These are phyloP conservation scores for Colletotrichum higginsianum DNA, from an alignment of 2,329 filamentous ascomycete species.

Conservation along the genomic window DNA sequence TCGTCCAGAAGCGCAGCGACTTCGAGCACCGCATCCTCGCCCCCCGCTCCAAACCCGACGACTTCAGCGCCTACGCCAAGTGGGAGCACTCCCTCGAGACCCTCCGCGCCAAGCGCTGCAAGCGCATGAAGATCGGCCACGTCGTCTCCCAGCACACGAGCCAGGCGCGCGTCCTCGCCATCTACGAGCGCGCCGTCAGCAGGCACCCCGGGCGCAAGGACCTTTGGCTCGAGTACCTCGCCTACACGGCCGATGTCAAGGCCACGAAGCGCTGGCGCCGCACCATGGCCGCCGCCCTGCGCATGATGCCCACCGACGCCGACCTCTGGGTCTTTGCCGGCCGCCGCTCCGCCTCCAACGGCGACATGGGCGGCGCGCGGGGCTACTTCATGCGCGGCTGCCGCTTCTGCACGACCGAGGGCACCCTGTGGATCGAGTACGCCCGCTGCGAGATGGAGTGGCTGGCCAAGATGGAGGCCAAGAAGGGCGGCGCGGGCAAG, in stretches of 20 bases:
- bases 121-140: constrained; percentile 81
- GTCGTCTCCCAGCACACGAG: constrained; percentile 77
- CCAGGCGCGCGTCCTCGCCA: constrained; percentile 87
- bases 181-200: constrained; percentile 88
- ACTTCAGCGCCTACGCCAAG: constrained; percentile 87
- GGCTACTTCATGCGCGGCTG: constrained; percentile 91
- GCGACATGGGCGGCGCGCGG: constrained; percentile 89
- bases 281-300: constrained; percentile 77
- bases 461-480: constrained; percentile 83
- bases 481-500: constrained; percentile 73
- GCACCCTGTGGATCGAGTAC: constrained; percentile 89
- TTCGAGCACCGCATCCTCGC: constrained; percentile 94
- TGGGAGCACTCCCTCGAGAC: constrained; percentile 80
- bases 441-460: constrained; percentile 94
- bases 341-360: constrained; percentile 81
- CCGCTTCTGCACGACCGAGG: constrained; percentile 86
- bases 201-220: constrained; percentile 86
- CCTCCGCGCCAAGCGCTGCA: constrained; percentile 86
- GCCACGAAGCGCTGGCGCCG: constrained; percentile 77
- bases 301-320: constrained; percentile 87
- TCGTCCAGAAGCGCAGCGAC: constrained; percentile 91
- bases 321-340: constrained; percentile 91
- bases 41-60: constrained; percentile 80
- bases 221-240: constrained; percentile 92
- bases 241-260: constrained; percentile 80